Conservation (phyloP, 345 rosid species). For the Lenwebbia sp. region DNA sequence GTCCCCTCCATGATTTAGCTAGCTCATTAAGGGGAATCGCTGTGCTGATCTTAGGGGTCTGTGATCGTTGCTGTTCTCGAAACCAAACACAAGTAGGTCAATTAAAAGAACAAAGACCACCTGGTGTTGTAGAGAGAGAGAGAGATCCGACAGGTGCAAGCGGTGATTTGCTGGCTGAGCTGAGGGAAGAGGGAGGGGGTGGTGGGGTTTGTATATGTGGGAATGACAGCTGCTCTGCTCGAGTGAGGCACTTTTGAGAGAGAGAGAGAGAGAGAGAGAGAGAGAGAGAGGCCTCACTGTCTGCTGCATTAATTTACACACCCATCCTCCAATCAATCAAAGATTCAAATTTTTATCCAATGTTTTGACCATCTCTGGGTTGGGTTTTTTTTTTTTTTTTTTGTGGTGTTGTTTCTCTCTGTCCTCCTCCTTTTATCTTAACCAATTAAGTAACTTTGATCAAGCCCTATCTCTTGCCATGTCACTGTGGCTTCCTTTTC, state of each 20-base stretch:
- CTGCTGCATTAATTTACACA: conserved; percentile 40
- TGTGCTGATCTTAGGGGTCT: neutral
- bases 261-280: conserved; percentile 3
- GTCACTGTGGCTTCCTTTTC: neutral
- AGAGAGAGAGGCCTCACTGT: conserved; percentile 14
- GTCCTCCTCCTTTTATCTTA: neutral
- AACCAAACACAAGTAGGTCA: neutral
- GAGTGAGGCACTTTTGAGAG: conserved; percentile 29
- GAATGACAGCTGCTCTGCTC: conserved; percentile 51
- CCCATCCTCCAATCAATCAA: conserved; percentile 22
- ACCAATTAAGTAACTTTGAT: neutral
- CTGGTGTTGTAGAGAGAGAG: neutral
- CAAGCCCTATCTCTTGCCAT: neutral
- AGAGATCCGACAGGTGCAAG: conserved; percentile 39
- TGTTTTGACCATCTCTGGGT: neutral
- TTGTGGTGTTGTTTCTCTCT: neutral
- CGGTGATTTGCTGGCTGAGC: conserved; percentile 39
- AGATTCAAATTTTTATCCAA: neutral
- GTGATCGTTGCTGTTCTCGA: neutral
- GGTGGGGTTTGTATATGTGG: conserved; percentile 16
- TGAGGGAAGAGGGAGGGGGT: conserved; percentile 2
- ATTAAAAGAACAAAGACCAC: neutral
- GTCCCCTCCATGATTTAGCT: neutral
- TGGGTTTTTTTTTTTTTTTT: neutral
- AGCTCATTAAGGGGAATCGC: neutral